Conservation (phyloP, 805 yeast species). For the Monosporozyma unispora region DNA sequence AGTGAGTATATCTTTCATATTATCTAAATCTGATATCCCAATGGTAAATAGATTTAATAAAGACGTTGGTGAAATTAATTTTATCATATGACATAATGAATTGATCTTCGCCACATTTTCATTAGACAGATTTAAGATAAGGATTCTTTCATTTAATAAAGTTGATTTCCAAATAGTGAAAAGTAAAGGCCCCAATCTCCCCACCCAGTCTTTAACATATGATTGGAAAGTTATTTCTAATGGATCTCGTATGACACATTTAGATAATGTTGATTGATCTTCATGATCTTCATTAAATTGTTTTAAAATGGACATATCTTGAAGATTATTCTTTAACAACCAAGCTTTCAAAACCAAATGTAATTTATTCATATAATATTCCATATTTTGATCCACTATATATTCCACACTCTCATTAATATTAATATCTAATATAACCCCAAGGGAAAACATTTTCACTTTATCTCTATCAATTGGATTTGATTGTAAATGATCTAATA, state of each 20-base stretch:
- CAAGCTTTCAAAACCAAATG: not conserved
- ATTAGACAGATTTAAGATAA: conserved; percentile 22
- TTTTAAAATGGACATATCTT: not conserved
- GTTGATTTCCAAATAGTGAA: conserved; percentile 29
- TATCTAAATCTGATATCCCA: conserved; percentile 11
- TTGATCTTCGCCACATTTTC: conserved; percentile 24
- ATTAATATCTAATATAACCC: conserved; percentile 38
- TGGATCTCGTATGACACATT: conserved; percentile 6
- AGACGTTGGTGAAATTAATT: not conserved
- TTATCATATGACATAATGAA: conserved; percentile 14
- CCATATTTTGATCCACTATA: too few species aligned
- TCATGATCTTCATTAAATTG: not conserved
- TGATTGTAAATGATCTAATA: conserved; percentile 11
- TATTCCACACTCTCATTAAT: not conserved
- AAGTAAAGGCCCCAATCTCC: conserved; percentile 27
- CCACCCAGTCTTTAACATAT: conserved; percentile 13
- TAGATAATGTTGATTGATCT: not conserved
- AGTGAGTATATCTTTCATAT: conserved; percentile 2
- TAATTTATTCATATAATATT: not conserved
- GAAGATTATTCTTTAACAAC: not conserved
- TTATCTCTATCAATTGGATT: conserved; percentile 32
- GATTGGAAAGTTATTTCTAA: not conserved
- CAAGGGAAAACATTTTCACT: conserved; percentile 57
- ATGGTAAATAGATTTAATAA: conserved; percentile 6
- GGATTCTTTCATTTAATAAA: conserved; percentile 19